A percentile compares a stretch with the other conserved stretches of the same genome.
Evolutionary conservation across 2,329 filamentous ascomycete species (phyloP).

Genomic region (Teratosphaeria viscida): DNA sequence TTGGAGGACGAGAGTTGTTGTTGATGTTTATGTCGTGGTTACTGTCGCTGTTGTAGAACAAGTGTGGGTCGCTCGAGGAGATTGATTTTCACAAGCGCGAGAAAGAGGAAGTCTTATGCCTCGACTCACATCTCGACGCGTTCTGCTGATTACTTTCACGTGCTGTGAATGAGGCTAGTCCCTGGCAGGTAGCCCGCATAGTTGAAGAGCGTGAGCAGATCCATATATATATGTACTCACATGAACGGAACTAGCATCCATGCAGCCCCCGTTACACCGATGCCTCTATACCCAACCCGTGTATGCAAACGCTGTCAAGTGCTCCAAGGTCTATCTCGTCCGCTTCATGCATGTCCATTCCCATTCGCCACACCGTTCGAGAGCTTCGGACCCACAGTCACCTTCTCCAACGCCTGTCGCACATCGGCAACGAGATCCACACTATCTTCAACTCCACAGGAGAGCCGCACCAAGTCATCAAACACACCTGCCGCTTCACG

Average conservation of each 20-base stretch:
- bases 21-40: not conserved
- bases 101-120: not conserved
- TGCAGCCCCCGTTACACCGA: not conserved
- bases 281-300: not conserved
- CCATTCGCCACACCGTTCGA: conserved; percentile 29
- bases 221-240: not conserved
- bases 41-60: not conserved
- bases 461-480: conserved; percentile 86
- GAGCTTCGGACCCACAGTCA: conserved; percentile 46
- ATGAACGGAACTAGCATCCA: not conserved
- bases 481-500: conserved; percentile 88
- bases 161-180: not conserved
- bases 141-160: not conserved
- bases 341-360: conserved; percentile 4
- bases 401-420: conserved; percentile 69
- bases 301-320: not conserved
- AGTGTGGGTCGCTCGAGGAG: not conserved
- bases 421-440: conserved; percentile 76
- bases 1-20: not conserved
- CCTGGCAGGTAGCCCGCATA: not conserved
- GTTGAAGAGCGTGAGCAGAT: not conserved
- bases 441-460: conserved; percentile 87
- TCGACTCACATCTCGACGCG: not conserved
- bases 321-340: not conserved
- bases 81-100: not conserved